These are phyloP conservation scores for Daldinia eschscholtzii DNA, from an alignment of 2,329 filamentous ascomycete genomes.

Conservation along the genomic window DNA sequence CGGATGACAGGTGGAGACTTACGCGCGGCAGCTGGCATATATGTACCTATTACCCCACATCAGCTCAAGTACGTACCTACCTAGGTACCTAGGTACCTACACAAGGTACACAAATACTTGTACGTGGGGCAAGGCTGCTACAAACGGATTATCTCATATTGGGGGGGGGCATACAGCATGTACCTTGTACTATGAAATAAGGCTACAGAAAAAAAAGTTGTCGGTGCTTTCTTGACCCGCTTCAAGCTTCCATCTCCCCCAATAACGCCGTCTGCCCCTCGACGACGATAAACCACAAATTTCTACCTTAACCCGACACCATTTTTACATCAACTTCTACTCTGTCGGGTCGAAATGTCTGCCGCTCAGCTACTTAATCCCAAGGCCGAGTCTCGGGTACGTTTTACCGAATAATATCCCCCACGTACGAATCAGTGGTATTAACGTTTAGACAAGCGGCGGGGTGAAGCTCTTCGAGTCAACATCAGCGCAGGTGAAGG, in stretches of 20 bases:
- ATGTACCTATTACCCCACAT: neutral
- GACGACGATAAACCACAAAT: conserved; percentile 25
- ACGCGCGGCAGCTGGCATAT: neutral
- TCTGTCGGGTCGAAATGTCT: conserved; percentile 74
- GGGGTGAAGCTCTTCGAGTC: conserved; percentile 95
- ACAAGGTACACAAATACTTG: neutral
- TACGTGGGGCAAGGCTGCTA: conserved; percentile 6
- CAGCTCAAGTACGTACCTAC: no score
- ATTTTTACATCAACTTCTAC: conserved; percentile 1
- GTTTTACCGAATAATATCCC: conserved; percentile 54
- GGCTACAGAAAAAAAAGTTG: conserved; percentile 42
- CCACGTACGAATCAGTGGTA: conserved; percentile 49
- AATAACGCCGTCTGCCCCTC: conserved; percentile 12
- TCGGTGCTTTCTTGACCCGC: conserved; percentile 34
- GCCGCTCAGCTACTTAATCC: conserved; percentile 98
- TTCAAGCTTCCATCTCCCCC: conserved; percentile 24
- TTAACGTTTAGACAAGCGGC: conserved; percentile 73
- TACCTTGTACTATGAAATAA: conserved; percentile 3
- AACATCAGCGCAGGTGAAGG: conserved; percentile 98
- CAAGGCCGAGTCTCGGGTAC: conserved; percentile 96
- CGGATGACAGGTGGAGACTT: neutral
- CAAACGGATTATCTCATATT: conserved; percentile 4
- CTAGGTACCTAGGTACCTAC: neutral
- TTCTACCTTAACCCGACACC: conserved; percentile 15
- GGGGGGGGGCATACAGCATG: neutral